phyloP scores from a whole-genome alignment of 768 basidiomycete genomes.

The Leccinum boreale region DNA sequence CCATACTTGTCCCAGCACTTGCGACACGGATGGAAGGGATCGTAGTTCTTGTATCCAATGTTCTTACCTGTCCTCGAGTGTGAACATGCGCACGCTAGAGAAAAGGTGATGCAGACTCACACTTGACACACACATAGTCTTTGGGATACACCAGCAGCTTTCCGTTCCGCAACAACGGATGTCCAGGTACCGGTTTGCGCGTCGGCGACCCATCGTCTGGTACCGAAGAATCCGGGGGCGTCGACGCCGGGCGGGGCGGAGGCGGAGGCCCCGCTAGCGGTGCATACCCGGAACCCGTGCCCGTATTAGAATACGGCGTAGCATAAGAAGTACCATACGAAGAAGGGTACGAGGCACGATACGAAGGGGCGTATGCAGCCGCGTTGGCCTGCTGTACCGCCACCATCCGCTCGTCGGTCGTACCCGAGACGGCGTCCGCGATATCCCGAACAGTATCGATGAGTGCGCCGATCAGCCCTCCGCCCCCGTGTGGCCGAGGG shows the following conservation, averaged over 20 bases:
- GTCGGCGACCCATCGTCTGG: conserved; percentile 64
- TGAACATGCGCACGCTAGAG: not conserved
- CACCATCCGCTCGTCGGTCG: conserved; percentile 17
- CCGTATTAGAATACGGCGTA: conserved; percentile 7
- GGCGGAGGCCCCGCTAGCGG: conserved; percentile 10
- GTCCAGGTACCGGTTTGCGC: conserved; percentile 57
- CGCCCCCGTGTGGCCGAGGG: conserved; percentile 13
- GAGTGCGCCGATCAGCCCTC: conserved; percentile 27
- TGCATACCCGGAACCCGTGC: conserved; percentile 3
- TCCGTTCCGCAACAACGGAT: conserved; percentile 60
- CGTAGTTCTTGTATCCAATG: conserved; percentile 67
- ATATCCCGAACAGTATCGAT: conserved; percentile 28
- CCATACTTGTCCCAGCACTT: conserved; percentile 74
- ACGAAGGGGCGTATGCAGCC: conserved; percentile 12
- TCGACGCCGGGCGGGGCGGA: conserved; percentile 10
- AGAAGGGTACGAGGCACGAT: not conserved
- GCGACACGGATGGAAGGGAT: conserved; percentile 64
- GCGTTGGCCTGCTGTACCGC: conserved; percentile 14
- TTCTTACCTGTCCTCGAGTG: conserved; percentile 53
- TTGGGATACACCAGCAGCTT: conserved; percentile 67
- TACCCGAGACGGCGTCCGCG: conserved; percentile 26
- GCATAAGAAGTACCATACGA: conserved; percentile 1
- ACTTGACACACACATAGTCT: conserved; percentile 64
- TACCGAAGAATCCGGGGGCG: conserved; percentile 11
- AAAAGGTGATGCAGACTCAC: conserved; percentile 35